Evolutionary conservation across 352 stramenopile genomes (phyloP).

Genomic region (Phytopythium ostracodes): DNA sequence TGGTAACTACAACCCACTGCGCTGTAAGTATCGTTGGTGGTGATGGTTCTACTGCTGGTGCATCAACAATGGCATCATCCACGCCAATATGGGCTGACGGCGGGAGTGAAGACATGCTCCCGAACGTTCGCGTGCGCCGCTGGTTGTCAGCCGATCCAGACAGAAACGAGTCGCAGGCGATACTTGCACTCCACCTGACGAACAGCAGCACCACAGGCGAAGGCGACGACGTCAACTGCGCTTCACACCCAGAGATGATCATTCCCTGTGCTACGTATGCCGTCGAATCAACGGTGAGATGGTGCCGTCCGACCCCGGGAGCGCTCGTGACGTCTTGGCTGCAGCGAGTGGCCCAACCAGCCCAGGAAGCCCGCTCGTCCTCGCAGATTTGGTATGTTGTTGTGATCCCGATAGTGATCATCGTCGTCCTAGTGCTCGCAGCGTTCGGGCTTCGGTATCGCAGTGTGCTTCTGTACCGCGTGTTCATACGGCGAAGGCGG

Average conservation of each 20-base stretch:
- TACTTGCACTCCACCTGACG: constrained; percentile 10
- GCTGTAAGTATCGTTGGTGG: neutral
- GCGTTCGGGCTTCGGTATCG: constrained; percentile 7
- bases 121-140: neutral
- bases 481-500: constrained; percentile 2
- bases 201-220: neutral
- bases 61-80: neutral
- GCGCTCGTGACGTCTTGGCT: constrained; percentile 34
- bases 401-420: constrained; percentile 25
- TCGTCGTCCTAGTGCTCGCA: constrained; percentile 12
- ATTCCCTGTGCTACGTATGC: constrained; percentile 28
- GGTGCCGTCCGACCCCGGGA: constrained; percentile 23
- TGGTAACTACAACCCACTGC: neutral
- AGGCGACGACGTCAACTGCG: constrained; percentile 18
- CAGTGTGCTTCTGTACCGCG: constrained; percentile 16
- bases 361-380: neutral
- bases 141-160: neutral
- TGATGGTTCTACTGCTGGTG: neutral
- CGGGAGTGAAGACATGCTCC: neutral
- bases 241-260: constrained; percentile 20
- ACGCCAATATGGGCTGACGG: neutral
- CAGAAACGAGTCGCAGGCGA: neutral
- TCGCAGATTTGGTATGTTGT: constrained; percentile 20
- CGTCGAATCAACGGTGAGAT: neutral
- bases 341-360: constrained; percentile 10